phyloP scores from a whole-genome alignment of 2,329 filamentous ascomycete species.

The Nothophaeocryptopus gaeumannii region DNA sequence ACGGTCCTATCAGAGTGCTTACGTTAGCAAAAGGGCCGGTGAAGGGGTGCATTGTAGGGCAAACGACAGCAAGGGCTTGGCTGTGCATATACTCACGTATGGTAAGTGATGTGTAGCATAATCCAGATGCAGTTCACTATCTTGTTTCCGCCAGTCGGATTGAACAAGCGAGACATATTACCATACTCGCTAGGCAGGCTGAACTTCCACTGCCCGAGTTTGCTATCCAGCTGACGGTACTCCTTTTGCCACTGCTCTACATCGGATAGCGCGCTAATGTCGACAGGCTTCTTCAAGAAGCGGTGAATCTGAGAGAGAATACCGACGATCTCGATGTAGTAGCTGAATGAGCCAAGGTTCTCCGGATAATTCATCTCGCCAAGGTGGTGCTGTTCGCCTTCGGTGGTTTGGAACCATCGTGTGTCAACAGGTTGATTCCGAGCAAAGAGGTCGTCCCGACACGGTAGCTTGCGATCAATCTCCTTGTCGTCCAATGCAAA shows the following conservation, averaged over 20 bases:
- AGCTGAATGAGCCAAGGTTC: constrained; percentile 81
- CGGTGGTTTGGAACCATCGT: constrained; percentile 67
- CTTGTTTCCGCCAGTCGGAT: constrained; percentile 58
- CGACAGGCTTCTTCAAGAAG: constrained; percentile 83
- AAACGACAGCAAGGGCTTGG: not conserved
- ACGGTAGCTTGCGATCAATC: constrained; percentile 82
- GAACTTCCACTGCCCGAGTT: constrained; percentile 79
- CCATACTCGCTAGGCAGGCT: constrained; percentile 78
- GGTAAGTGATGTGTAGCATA: constrained; percentile 86
- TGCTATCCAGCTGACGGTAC: constrained; percentile 79
- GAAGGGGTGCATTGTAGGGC: constrained; percentile 2
- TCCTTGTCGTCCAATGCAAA: constrained; percentile 87
- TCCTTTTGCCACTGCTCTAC: constrained; percentile 87
- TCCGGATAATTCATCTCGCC: constrained; percentile 62
- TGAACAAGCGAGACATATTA: constrained; percentile 76
- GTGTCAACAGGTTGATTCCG: constrained; percentile 83
- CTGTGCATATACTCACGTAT: constrained; percentile 58
- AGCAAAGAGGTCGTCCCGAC: constrained; percentile 80
- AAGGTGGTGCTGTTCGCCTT: constrained; percentile 50
- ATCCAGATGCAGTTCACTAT: constrained; percentile 78
- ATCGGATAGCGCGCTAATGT: constrained; percentile 78
- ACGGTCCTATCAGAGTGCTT: constrained; percentile 56
- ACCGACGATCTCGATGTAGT: constrained; percentile 85
- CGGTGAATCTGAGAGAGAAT: constrained; percentile 84
- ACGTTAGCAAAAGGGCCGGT: constrained; percentile 23